Percentiles rank a stretch among this genome's conserved stretches.
phyloP scores from a whole-genome alignment of 2,329 filamentous ascomycete genomes.

The Paecilomyces sp. region DNA sequence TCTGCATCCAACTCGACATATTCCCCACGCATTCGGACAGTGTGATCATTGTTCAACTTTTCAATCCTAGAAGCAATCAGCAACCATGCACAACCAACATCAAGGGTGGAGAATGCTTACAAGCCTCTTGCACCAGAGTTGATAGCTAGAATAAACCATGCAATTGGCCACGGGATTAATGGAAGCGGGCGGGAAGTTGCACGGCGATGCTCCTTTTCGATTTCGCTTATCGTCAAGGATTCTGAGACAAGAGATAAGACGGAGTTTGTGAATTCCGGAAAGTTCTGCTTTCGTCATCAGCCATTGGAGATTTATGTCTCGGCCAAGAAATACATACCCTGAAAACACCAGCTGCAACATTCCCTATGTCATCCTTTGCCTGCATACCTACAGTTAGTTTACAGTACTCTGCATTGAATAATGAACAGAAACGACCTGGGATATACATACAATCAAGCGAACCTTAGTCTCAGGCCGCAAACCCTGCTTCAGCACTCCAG shows the following conservation, averaged over 20 bases:
- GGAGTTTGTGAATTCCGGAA: neutral
- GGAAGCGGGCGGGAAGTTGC: neutral
- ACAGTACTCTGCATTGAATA: neutral
- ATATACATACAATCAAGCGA: neutral
- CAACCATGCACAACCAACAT: neutral
- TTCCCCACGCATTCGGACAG: neutral
- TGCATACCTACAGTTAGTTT: neutral
- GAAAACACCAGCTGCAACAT: neutral
- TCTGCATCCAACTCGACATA: neutral
- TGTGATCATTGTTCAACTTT: neutral
- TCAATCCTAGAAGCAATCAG: neutral
- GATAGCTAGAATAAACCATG: neutral
- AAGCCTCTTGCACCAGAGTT: neutral
- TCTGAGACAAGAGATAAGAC: neutral
- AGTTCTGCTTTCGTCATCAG: neutral
- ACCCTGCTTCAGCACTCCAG: neutral
- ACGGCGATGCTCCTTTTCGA: neutral
- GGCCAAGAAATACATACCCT: neutral
- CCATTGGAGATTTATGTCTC: too few relatives aligned
- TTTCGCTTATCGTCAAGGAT: neutral
- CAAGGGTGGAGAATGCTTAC: neutral
- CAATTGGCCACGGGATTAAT: neutral
- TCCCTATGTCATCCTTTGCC: neutral
- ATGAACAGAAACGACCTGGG: neutral
- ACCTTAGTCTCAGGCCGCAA: neutral